phyloP scores from a whole-genome alignment of 768 basidiomycete species.

The Russula abietina region DNA sequence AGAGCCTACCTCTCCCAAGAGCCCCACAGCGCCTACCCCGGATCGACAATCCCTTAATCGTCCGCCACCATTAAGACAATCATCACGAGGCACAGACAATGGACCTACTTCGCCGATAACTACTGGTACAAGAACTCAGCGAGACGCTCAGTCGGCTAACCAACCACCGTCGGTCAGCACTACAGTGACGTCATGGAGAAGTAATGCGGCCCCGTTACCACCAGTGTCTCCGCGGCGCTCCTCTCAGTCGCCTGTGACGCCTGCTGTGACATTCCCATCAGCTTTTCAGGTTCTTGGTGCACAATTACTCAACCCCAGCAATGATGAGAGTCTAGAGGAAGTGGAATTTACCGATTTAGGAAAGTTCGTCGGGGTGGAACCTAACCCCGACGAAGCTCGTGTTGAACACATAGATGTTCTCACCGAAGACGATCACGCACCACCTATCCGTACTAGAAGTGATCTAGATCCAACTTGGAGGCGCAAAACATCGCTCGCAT shows the following conservation, averaged over 20 bases:
- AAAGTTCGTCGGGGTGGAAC: constrained; percentile 51
- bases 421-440: constrained; percentile 35
- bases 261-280: constrained; percentile 31
- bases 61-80: constrained; percentile 29
- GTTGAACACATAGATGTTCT: constrained; percentile 21
- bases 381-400: constrained; percentile 22
- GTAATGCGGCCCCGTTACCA: constrained; percentile 37
- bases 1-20: constrained; percentile 2
- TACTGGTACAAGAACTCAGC: constrained; percentile 22
- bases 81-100: constrained; percentile 24
- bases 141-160: constrained; percentile 16
- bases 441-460: constrained; percentile 27
- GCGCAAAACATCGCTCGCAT: constrained; percentile 28
- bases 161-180: constrained; percentile 3
- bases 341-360: constrained; percentile 76
- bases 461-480: constrained; percentile 43
- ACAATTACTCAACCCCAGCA: constrained; percentile 37
- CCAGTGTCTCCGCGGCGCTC: constrained; percentile 28
- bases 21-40: neutral
- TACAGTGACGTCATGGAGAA: constrained; percentile 63
- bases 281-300: constrained; percentile 32
- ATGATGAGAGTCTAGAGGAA: constrained; percentile 65
- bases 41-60: constrained; percentile 22
- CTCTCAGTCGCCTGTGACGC: constrained; percentile 31
- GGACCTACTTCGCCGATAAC: constrained; percentile 10